A percentile compares a stretch with the other conserved stretches of the same genome.
Conservation (phyloP, 73 alveolate genomes). For the Symbiodinium natans region DNA sequence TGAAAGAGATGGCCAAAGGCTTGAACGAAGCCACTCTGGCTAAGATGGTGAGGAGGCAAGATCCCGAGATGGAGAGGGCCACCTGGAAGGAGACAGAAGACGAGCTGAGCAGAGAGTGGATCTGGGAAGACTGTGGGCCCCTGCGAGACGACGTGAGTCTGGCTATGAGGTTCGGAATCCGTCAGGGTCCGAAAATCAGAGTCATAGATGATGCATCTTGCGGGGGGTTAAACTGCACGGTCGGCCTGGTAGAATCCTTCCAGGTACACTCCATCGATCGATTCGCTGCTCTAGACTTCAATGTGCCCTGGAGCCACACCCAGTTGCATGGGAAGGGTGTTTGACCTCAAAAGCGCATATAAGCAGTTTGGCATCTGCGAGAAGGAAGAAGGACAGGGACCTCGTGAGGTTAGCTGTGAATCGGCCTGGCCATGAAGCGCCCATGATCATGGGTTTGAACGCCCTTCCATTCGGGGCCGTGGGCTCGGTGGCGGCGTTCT, state of each 20-base stretch:
- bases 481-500: background rate
- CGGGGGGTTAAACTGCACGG: background rate
- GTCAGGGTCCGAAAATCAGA: background rate
- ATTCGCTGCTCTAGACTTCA: background rate
- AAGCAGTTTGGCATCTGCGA: background rate
- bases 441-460: background rate
- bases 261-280: background rate
- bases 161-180: background rate
- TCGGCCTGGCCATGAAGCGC: background rate
- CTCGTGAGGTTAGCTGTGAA: background rate
- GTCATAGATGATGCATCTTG: background rate
- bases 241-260: background rate
- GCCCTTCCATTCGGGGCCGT: conserved; percentile 7
- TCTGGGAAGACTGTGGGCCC: background rate
- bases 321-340: background rate
- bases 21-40: background rate
- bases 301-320: too few species aligned
- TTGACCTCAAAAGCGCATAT: conserved; percentile 1
- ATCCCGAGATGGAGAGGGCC: background rate
- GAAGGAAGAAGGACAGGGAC: background rate
- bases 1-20: background rate
- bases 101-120: background rate
- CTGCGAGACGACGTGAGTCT: too few species aligned
- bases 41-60: background rate
- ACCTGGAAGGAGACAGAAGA: background rate